Conservation (phyloP, 345 rosid genomes). For the Euphorbia tirucalli region DNA sequence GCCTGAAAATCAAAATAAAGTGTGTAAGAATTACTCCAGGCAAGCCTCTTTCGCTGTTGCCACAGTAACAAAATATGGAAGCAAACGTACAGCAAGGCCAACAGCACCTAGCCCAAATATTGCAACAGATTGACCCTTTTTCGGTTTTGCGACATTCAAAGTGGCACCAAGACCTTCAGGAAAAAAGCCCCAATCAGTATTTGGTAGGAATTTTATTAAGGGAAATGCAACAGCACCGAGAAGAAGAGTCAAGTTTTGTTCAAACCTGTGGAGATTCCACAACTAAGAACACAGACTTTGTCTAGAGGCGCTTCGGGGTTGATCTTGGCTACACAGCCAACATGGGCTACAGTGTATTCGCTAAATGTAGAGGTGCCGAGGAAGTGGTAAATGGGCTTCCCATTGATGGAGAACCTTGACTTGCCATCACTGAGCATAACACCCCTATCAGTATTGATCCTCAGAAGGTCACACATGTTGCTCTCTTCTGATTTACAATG, state of each 20-base stretch:
- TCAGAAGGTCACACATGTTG: slow-evolving; percentile 81
- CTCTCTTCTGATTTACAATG: slow-evolving; percentile 79
- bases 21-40: neutral
- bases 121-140: slow-evolving; percentile 60
- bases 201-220: neutral
- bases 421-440: slow-evolving; percentile 66
- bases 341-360: slow-evolving; percentile 79
- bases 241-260: neutral
- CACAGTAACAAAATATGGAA: neutral
- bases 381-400: slow-evolving; percentile 70
- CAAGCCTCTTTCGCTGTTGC: neutral
- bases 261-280: slow-evolving; percentile 71
- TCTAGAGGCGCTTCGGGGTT: slow-evolving; percentile 79
- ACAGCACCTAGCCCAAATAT: slow-evolving; percentile 76
- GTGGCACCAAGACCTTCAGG: slow-evolving; percentile 65
- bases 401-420: slow-evolving; percentile 63
- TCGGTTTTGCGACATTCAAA: slow-evolving; percentile 72
- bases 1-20: slow-evolving; percentile 33
- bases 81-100: slow-evolving; percentile 57
- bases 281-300: slow-evolving; percentile 75
- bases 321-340: slow-evolving; percentile 68
- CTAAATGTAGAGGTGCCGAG: slow-evolving; percentile 80
- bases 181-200: neutral
- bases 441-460: slow-evolving; percentile 73
- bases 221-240: neutral